Evolutionary conservation across 1,284 basidiomycete species (phyloP).

Genomic region (Schizopora paradoxa): DNA sequence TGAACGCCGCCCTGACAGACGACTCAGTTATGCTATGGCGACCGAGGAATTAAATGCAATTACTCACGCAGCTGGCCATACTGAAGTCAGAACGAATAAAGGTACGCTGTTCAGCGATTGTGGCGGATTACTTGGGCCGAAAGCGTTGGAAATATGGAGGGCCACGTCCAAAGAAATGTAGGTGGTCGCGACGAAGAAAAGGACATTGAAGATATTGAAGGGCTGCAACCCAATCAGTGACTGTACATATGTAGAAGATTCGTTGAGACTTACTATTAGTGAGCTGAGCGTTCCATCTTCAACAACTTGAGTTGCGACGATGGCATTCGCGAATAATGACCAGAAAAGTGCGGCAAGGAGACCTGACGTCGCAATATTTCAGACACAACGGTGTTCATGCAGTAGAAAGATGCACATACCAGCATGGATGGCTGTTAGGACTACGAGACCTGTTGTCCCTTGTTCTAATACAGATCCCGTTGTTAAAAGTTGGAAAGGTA

Average conservation of each 20-base stretch:
- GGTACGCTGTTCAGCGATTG: constrained; percentile 54
- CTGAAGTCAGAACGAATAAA: constrained; percentile 73
- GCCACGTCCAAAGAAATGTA: constrained; percentile 79
- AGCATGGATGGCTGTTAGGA: constrained; percentile 71
- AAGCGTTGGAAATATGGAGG: constrained; percentile 52
- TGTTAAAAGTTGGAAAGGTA: constrained; percentile 73
- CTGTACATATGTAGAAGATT: background rate
- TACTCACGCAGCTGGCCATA: constrained; percentile 79
- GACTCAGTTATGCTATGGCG: constrained; percentile 7
- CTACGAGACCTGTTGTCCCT: constrained; percentile 61
- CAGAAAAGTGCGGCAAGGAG: constrained; percentile 70
- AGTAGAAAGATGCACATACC: constrained; percentile 23
- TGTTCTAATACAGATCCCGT: constrained; percentile 74
- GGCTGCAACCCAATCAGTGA: constrained; percentile 39
- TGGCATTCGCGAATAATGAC: constrained; percentile 69
- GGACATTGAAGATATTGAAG: constrained; percentile 49
- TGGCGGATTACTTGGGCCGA: constrained; percentile 58
- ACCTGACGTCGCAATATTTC: constrained; percentile 25
- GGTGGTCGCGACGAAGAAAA: constrained; percentile 64
- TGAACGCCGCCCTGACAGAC: constrained; percentile 43
- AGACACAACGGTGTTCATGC: background rate
- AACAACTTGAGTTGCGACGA: constrained; percentile 78
- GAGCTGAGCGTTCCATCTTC: constrained; percentile 77
- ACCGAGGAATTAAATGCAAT: constrained; percentile 2
- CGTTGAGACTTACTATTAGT: constrained; percentile 48